Evolutionary conservation across 441 rosid species (phyloP).

Genomic region (Populus trichocarpa): DNA sequence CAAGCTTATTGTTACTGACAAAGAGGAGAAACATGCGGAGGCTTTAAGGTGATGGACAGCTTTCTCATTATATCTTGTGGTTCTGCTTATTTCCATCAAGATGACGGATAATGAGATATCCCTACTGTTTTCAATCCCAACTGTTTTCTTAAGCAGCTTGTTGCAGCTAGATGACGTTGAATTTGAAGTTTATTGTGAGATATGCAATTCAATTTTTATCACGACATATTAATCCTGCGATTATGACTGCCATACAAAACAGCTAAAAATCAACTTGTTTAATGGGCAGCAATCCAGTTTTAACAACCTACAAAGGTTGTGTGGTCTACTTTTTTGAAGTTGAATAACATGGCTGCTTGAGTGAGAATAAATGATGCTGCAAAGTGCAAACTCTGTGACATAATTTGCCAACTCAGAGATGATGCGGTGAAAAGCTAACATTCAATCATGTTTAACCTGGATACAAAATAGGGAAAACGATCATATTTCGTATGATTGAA

Average conservation of each 20-base stretch:
- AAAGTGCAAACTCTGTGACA: neutral
- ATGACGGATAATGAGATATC: neutral
- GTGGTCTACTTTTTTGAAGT: neutral
- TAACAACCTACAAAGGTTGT: neutral
- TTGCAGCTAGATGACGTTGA: neutral
- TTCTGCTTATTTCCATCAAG: neutral
- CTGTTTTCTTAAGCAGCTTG: neutral
- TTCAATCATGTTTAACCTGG: neutral
- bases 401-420: neutral
- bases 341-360: neutral
- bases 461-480: neutral
- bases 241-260: neutral
- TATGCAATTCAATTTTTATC: neutral
- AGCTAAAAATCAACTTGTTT: neutral
- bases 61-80: neutral
- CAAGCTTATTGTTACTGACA: slow-evolving; percentile 47
- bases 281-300: neutral
- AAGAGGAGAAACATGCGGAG: slow-evolving; percentile 36
- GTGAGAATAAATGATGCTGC: neutral
- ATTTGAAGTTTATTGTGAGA: neutral
- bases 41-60: slow-evolving; percentile 13
- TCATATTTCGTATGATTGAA: neutral
- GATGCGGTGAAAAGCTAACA: neutral
- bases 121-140: neutral
- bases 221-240: neutral